Evolutionary conservation across 179 eudicot genomes (phyloP).

Genomic region (Silene coronaria): DNA sequence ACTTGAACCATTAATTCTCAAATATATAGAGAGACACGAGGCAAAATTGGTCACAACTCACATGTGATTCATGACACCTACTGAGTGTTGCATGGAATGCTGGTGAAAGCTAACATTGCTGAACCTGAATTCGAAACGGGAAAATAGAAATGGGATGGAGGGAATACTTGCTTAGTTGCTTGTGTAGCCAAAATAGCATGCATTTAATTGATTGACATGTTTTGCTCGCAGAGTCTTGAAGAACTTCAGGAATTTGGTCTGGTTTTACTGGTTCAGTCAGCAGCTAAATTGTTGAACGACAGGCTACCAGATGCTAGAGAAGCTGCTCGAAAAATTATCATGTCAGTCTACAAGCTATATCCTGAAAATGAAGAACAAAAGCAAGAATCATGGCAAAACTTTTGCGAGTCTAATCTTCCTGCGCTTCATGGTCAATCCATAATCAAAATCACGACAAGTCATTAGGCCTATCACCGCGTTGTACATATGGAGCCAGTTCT

Average conservation of each 20-base stretch:
- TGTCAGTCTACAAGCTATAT: conserved; percentile 38
- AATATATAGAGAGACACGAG: neutral
- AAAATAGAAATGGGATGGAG: too few relatives aligned
- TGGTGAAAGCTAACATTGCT: too few relatives aligned
- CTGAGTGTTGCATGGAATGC: too few relatives aligned
- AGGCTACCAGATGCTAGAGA: conserved; percentile 97
- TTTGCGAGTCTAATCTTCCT: conserved; percentile 71
- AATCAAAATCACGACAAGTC: conserved; percentile 46
- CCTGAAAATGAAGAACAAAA: conserved; percentile 50
- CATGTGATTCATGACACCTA: neutral
- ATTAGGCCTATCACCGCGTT: conserved; percentile 17
- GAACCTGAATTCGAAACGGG: neutral
- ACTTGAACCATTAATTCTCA: neutral
- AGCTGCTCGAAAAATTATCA: conserved; percentile 69
- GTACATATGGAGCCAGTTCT: conserved; percentile 20
- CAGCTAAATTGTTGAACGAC: conserved; percentile 64
- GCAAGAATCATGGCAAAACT: conserved; percentile 71
- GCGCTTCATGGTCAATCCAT: conserved; percentile 73
- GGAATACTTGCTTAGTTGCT: neutral
- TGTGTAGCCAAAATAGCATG: neutral
- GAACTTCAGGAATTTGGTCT: conserved; percentile 67
- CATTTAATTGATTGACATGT: neutral
- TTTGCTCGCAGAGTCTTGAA: conserved; percentile 40
- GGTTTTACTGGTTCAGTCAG: conserved; percentile 49
- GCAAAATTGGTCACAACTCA: neutral